phyloP scores from a whole-genome alignment of 225 moss, liverwort and hornwort genomes.

The Ulota crispa region DNA sequence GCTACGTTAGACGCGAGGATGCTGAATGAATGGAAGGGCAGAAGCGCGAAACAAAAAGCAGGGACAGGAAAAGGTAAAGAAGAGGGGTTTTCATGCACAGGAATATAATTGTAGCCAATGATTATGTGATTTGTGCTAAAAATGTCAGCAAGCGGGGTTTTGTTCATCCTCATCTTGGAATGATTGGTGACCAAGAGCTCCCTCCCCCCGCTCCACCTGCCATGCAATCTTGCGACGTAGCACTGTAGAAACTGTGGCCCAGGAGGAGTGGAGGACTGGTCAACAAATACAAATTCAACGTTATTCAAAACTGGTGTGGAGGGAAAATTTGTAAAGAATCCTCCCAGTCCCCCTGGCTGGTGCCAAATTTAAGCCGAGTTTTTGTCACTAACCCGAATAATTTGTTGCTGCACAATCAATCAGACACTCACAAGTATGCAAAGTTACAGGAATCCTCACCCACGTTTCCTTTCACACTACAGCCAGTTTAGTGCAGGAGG shows the following conservation, averaged over 20 bases:
- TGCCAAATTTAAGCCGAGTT: background rate
- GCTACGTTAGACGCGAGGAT: too few relatives aligned
- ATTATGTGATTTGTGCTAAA: background rate
- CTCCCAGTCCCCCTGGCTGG: too few relatives aligned
- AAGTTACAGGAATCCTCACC: background rate
- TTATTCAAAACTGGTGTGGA: background rate
- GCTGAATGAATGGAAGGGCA: too few relatives aligned
- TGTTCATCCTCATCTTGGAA: background rate
- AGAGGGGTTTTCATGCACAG: background rate
- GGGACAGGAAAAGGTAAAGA: background rate
- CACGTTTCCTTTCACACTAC: background rate
- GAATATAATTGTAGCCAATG: background rate
- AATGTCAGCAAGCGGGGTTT: background rate
- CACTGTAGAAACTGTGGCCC: background rate
- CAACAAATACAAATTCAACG: constrained; percentile 3
- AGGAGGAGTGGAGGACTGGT: background rate
- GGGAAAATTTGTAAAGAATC: background rate
- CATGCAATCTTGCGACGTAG: background rate
- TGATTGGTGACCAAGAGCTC: background rate
- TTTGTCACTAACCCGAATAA: background rate
- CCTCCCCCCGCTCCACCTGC: too few relatives aligned
- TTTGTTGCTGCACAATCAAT: background rate
- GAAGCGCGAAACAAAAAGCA: background rate
- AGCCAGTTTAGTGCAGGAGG: background rate
- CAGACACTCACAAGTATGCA: background rate